These are phyloP conservation scores for Pyrenochaeta sp. DNA, from an alignment of 2,329 filamentous ascomycete species.

Conservation along the genomic window DNA sequence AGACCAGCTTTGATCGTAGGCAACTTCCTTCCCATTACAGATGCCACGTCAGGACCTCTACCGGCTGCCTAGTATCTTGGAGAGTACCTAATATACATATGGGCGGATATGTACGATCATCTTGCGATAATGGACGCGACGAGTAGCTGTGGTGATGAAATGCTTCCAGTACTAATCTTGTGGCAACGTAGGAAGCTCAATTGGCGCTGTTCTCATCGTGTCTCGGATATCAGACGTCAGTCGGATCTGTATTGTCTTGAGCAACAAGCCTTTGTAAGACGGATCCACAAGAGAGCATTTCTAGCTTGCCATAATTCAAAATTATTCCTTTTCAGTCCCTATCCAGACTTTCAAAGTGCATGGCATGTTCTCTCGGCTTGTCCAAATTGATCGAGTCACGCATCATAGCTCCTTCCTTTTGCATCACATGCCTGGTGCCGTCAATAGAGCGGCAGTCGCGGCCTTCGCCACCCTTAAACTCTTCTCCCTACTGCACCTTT, in stretches of 20 bases:
- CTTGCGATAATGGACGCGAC: not conserved
- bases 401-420: not conserved
- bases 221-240: not conserved
- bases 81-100: slow-evolving; percentile 1
- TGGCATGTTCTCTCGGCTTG: not conserved
- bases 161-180: not conserved
- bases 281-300: not conserved
- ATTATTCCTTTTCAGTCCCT: not conserved
- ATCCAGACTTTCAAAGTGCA: not conserved
- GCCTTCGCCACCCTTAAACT: not conserved
- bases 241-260: not conserved
- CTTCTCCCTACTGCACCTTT: not conserved
- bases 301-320: not conserved
- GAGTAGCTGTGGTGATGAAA: not conserved
- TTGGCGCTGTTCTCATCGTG: not conserved
- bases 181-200: not conserved
- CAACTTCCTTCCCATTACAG: slow-evolving; percentile 90
- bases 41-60: slow-evolving; percentile 35
- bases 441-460: not conserved
- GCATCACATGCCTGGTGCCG: not conserved
- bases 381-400: not conserved
- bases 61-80: slow-evolving; percentile 15
- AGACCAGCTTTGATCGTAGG: slow-evolving; percentile 92
- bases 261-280: not conserved
- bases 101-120: not conserved